Percentiles rank a stretch among this genome's conserved stretches.
Evolutionary conservation across 2,329 filamentous ascomycete genomes (phyloP).

Genomic region (Fusarium floridanum): DNA sequence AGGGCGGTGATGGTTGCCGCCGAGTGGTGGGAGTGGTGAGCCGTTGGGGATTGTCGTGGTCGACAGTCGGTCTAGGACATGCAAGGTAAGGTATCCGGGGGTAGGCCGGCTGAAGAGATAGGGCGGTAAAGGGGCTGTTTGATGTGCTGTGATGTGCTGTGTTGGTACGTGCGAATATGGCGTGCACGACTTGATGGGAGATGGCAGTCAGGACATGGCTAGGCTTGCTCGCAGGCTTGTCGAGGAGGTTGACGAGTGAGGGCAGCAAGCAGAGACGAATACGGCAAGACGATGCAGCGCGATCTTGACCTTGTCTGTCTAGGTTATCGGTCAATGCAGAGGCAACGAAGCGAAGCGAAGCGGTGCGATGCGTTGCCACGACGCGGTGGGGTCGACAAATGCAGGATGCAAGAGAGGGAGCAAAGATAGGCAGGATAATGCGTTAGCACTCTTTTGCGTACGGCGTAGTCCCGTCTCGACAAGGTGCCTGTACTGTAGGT

Average conservation of each 20-base stretch:
- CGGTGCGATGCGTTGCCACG: slow-evolving; percentile 41
- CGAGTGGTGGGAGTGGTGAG: slow-evolving; percentile 34
- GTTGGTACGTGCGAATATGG: slow-evolving; percentile 20
- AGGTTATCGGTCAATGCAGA: slow-evolving; percentile 27
- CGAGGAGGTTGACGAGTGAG: slow-evolving; percentile 2
- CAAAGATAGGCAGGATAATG: slow-evolving; percentile 18
- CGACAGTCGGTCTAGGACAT: slow-evolving; percentile 39
- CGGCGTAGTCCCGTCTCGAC: slow-evolving; percentile 29
- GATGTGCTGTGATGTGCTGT: slow-evolving; percentile 11
- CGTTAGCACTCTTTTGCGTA: slow-evolving; percentile 28
- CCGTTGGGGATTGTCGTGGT: slow-evolving; percentile 38
- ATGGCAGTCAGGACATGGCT: slow-evolving; percentile 30
- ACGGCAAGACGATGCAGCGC: slow-evolving; percentile 9
- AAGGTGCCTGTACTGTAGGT: slow-evolving; percentile 16
- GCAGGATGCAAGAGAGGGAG: slow-evolving; percentile 41
- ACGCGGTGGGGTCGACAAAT: slow-evolving; percentile 42
- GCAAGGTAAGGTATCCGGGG: slow-evolving; percentile 36
- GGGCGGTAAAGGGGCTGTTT: slow-evolving; percentile 28
- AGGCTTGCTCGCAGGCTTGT: slow-evolving; percentile 29
- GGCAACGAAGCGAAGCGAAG: slow-evolving; percentile 20
- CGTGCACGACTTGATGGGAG: slow-evolving; percentile 16
- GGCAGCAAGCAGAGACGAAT: slow-evolving; percentile 11
- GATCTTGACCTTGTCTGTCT: slow-evolving; percentile 16
- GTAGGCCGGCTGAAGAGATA: slow-evolving; percentile 21
- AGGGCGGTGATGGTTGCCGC: slow-evolving; percentile 37